Evolutionary conservation across 192 early-diverging fungal genomes (phyloP), one percentile per base, ranked within the genome.

Genomic region (Lobosporangium transversale): DNA sequence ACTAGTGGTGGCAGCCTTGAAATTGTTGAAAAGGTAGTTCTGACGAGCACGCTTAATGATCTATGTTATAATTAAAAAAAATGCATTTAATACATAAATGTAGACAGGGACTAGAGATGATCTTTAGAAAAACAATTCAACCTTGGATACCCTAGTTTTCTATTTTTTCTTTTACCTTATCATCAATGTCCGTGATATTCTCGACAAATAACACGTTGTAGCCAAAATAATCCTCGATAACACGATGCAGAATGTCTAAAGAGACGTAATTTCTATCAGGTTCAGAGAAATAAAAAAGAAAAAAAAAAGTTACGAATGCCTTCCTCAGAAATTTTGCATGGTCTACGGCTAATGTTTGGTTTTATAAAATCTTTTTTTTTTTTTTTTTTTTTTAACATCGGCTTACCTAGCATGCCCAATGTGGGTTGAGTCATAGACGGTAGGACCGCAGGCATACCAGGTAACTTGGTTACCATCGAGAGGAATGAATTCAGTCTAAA

Each of bases 151-250:
- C 8, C 1, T 44, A 21, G 11, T 35, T 48, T 37, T 53, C 10
- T 44, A 10, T 21, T 52, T 12, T 36, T 40, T 11, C 3, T 12
- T 17, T n/a, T 78, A 83, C 83, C 78, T 99, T 99, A 76, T 99
- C 97, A 76, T 99, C 97, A 73, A 99, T 94, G 70, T 99, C 97
- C 30, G 97, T 99, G 48, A 99, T 91, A 78, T 99, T 99, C 88
- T 97, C 95, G 24, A 99, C 95, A 80, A 93, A 91, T 42, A 89
- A 82, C 44, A 99, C 91, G 56, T 99, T 91, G 80, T 97, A 99
- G 54, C 87, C 87, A 71, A 99, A 94, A 80, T 97, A 98, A 63
- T 98, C 96, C 68, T 94, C 90, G 78, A 99, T 80, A 51, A 99
- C 91, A 48, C 97, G 89, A 29, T 97, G 91, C 44, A 98, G 83